Percentiles rank a stretch among this genome's conserved stretches.
Conservation (phyloP, 2,329 filamentous ascomycete species). For the Ambrosiella cleistominuta region DNA sequence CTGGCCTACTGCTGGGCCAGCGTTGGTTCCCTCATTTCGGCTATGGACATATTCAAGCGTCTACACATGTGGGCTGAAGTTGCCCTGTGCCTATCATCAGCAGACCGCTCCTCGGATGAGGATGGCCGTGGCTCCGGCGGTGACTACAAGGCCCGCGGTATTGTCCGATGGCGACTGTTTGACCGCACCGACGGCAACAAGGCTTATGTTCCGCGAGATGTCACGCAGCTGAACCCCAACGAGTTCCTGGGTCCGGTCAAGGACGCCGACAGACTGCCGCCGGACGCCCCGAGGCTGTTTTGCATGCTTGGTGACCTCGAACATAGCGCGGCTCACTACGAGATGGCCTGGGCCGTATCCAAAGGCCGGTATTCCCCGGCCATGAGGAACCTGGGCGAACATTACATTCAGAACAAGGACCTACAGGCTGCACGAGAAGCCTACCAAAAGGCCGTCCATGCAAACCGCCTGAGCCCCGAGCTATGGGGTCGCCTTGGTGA, state of each 20-base stretch:
- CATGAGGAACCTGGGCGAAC: slow-evolving; percentile 69
- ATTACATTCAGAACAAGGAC: slow-evolving; percentile 51
- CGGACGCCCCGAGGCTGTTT: slow-evolving; percentile 73
- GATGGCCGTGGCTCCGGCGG: slow-evolving; percentile 35
- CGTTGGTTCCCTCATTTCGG: slow-evolving; percentile 72
- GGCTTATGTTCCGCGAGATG: not conserved
- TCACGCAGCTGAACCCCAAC: slow-evolving; percentile 11
- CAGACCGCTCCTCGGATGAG: slow-evolving; percentile 36
- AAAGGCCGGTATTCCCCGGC: slow-evolving; percentile 66
- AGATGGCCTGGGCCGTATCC: slow-evolving; percentile 76
- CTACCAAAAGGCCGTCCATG: slow-evolving; percentile 58
- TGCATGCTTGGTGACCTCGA: slow-evolving; percentile 90
- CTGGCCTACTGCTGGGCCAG: slow-evolving; percentile 83
- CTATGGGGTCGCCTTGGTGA: slow-evolving; percentile 88
- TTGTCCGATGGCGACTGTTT: slow-evolving; percentile 67
- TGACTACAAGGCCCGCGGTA: slow-evolving; percentile 63
- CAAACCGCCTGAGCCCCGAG: slow-evolving; percentile 65
- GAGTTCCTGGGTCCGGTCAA: slow-evolving; percentile 34
- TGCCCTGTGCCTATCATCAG: slow-evolving; percentile 65
- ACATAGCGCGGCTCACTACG: slow-evolving; percentile 54
- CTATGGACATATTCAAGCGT: slow-evolving; percentile 88
- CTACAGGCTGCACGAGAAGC: slow-evolving; percentile 55
- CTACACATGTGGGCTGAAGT: slow-evolving; percentile 90
- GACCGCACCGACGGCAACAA: slow-evolving; percentile 42
- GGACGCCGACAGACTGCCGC: slow-evolving; percentile 39